Evolutionary conservation across 805 yeast genomes (phyloP), one percentile per base, ranked within the genome.

Genomic region (Myxozyma neotropica): DNA sequence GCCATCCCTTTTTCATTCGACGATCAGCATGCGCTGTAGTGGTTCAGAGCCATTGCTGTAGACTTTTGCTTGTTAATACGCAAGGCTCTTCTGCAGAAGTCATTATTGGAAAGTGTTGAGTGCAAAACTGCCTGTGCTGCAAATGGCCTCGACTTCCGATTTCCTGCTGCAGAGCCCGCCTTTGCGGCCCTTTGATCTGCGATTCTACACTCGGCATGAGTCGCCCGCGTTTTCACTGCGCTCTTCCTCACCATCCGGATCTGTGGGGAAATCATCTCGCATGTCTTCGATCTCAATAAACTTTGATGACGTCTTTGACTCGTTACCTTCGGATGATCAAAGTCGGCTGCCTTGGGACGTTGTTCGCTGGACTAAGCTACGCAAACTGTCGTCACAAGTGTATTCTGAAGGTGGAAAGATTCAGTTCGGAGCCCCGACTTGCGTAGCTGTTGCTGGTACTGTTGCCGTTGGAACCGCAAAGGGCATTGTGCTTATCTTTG

Each of bases 401-500:
- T 76, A 72, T 60, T 71, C 78, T 1, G 70, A 71, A 0, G 65
- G 72, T 12, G 69, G 77, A 0, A 50, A 69, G 33, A 52, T 70
- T 2, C 71, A 72, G 7, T 78, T 79, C 65, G 92, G 93, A 0
- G 76, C 79, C 1, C 83, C 86, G 0, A 74, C 81, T 0, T 70
- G 77, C 26, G 67, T 83, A 13, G 70, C 76, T 0, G 75, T 81
- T 0, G 77, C 81, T 8, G 79, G 76, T 35, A 67, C 79, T 33
- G 75, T 87, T 6, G 83, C 83, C 0, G 67, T 91, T 6, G 97
- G 96, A 1, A 91, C 97, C 0, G 68, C 80, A 0, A 81, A 80
- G 52, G 96, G 96, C 1, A 74, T 71, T 38, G 75, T 89, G 0
- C 71, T 88, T 4, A 76, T 87, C 4, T 91, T 89, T 71, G 87